Percentiles rank a stretch among this genome's conserved stretches.
Conservation (phyloP, 2,329 filamentous ascomycete genomes). For the Alternaria gaisen region DNA sequence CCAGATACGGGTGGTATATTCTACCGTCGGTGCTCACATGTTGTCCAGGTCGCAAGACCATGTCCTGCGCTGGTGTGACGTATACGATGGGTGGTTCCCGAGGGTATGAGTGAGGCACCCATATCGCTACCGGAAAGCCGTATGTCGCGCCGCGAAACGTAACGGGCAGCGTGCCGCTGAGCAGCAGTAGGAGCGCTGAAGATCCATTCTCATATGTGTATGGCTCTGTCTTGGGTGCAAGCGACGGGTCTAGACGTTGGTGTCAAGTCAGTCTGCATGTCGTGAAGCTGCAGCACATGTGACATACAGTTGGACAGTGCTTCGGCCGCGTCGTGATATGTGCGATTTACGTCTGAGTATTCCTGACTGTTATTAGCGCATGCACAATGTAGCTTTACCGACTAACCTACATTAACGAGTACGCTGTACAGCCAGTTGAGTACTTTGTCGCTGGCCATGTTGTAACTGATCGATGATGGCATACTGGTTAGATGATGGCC, state of each 20-base stretch:
- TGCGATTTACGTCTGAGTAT: conserved; percentile 91
- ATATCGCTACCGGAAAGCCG: conserved; percentile 89
- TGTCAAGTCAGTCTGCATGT: background rate
- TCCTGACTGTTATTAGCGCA: conserved; percentile 64
- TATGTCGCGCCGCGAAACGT: conserved; percentile 88
- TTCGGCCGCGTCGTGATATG: conserved; percentile 90
- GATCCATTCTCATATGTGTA: conserved; percentile 92
- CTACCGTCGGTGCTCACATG: conserved; percentile 93
- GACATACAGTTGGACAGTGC: conserved; percentile 78
- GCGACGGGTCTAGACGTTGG: conserved; percentile 47
- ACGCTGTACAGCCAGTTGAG: conserved; percentile 96
- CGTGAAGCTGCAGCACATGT: conserved; percentile 3
- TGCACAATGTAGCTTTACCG: background rate
- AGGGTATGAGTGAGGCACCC: conserved; percentile 92
- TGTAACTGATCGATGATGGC: conserved; percentile 54
- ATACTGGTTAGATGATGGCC: conserved; percentile 5
- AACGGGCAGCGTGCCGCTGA: conserved; percentile 90
- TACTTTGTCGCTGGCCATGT: conserved; percentile 83
- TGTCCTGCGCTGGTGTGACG: conserved; percentile 85
- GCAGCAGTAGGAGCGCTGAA: conserved; percentile 84
- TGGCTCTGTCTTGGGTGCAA: conserved; percentile 89
- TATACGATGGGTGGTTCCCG: conserved; percentile 85
- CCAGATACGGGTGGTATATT: conserved; percentile 94
- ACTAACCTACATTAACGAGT: conserved; percentile 62
- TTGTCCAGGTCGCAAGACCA: conserved; percentile 90